These are phyloP conservation scores for Gentiana straminea DNA, from an alignment of 257 asterid species.

Conservation along the genomic window DNA sequence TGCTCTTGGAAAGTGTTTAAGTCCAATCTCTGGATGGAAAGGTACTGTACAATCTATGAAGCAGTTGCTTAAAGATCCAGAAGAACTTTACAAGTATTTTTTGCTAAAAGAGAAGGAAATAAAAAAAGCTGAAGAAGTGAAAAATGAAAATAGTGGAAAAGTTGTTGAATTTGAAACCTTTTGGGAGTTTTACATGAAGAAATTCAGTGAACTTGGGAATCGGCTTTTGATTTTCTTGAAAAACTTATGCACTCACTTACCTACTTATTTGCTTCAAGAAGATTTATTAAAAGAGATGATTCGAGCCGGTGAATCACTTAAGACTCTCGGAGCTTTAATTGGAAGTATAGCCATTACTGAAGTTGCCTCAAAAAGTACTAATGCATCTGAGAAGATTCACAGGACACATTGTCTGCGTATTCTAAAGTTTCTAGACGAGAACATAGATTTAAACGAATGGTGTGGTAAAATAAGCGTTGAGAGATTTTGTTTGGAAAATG, in stretches of 20 bases:
- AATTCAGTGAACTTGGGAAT: constrained; percentile 10
- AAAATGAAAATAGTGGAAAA: background rate
- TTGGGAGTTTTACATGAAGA: constrained; percentile 37
- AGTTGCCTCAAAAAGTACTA: too few species aligned
- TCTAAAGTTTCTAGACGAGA: constrained; percentile 18
- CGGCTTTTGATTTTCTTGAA: constrained; percentile 20
- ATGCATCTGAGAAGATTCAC: constrained; percentile 9
- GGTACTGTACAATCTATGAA: constrained; percentile 27
- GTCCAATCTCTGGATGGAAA: constrained; percentile 45
- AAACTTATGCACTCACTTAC: constrained; percentile 51
- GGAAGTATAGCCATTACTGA: too few species aligned
- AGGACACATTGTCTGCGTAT: constrained; percentile 20
- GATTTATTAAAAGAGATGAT: constrained; percentile 26
- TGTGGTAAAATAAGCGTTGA: constrained; percentile 1
- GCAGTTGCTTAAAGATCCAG: constrained; percentile 45
- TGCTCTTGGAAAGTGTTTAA: constrained; percentile 29
- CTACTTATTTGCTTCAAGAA: constrained; percentile 30
- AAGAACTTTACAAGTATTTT: constrained; percentile 22
- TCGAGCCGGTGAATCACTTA: constrained; percentile 20
- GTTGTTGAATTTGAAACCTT: constrained; percentile 18
- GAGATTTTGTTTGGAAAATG: constrained; percentile 27
- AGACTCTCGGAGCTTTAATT: constrained; percentile 14
- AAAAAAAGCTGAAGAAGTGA: constrained; percentile 3
- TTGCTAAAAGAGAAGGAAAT: constrained; percentile 18
- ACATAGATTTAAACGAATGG: constrained; percentile 16